Conservation (phyloP, 345 rosid genomes). For the Eucalyptus erythrocorys region DNA sequence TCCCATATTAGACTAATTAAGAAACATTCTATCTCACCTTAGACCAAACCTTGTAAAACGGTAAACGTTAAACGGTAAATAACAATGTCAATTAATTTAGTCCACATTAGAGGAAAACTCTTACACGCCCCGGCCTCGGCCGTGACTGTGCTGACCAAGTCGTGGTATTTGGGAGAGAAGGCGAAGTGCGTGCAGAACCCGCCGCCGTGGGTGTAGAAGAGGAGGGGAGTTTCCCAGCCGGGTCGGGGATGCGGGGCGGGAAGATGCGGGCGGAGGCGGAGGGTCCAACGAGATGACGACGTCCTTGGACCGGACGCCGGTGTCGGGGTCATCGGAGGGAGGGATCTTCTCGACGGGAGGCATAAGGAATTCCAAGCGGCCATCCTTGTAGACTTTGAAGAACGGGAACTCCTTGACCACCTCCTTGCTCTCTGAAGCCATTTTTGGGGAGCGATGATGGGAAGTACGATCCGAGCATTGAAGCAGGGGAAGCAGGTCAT, state of each 20-base stretch:
- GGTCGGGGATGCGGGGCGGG: neutral
- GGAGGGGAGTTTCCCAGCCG: constrained; percentile 1
- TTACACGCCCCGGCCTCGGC: too few species aligned
- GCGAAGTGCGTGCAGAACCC: constrained; percentile 12
- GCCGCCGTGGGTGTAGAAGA: constrained; percentile 15
- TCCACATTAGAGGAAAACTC: too few species aligned
- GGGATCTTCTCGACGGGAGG: neutral
- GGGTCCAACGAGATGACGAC: constrained; percentile 6
- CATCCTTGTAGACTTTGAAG: constrained; percentile 11
- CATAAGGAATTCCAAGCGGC: neutral
- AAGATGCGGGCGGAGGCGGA: constrained; percentile 7
- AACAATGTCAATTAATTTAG: too few species aligned
- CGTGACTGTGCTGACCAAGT: neutral
- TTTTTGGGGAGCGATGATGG: neutral
- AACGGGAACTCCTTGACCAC: constrained; percentile 9
- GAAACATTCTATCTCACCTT: too few species aligned
- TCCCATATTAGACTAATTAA: too few species aligned
- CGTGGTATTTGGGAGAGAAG: neutral
- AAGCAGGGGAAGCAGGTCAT: neutral
- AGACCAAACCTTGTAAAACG: too few species aligned
- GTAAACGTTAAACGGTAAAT: too few species aligned
- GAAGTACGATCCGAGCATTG: neutral
- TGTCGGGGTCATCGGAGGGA: neutral
- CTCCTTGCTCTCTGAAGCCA: constrained; percentile 1
- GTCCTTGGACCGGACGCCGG: constrained; percentile 7